A percentile compares a stretch with the other conserved stretches of the same genome.
These are phyloP conservation scores for Fomitopsis pinicola DNA, from an alignment of 1,284 basidiomycete species.

Conservation along the genomic window DNA sequence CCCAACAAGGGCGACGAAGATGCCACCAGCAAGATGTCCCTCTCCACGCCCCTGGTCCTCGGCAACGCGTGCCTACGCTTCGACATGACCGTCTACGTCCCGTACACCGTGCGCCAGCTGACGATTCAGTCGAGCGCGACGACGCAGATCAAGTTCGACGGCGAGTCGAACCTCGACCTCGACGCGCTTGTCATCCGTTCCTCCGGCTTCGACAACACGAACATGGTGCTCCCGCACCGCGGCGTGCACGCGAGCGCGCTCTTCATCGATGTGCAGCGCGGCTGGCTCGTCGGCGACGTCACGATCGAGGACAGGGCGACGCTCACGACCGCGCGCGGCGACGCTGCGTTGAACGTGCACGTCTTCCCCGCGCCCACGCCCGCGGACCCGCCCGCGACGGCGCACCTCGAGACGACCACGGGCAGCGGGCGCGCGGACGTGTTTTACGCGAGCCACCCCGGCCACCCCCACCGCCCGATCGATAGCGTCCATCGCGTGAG, in stretches of 20 bases:
- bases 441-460: conserved; percentile 37
- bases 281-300: conserved; percentile 59
- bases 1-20: conserved; percentile 28
- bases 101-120: conserved; percentile 42
- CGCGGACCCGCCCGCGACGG: conserved; percentile 29
- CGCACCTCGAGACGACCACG: conserved; percentile 40
- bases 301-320: conserved; percentile 37
- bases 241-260: conserved; percentile 36
- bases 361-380: conserved; percentile 33
- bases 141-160: conserved; percentile 47
- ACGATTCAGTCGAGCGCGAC: conserved; percentile 35
- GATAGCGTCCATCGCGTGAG: conserved; percentile 41
- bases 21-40: conserved; percentile 32
- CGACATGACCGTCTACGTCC: conserved; percentile 48
- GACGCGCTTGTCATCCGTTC: conserved; percentile 43
- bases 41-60: conserved; percentile 24
- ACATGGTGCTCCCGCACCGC: conserved; percentile 42
- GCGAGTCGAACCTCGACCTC: conserved; percentile 35
- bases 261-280: conserved; percentile 41
- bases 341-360: conserved; percentile 45
- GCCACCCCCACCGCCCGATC: conserved; percentile 41
- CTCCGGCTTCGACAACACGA: conserved; percentile 30
- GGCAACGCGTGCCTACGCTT: conserved; percentile 45
- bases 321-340: conserved; percentile 46
- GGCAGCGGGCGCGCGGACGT: conserved; percentile 48